These are phyloP conservation scores for Pythium phragmitis DNA, from an alignment of 352 stramenopile species.

Conservation along the genomic window DNA sequence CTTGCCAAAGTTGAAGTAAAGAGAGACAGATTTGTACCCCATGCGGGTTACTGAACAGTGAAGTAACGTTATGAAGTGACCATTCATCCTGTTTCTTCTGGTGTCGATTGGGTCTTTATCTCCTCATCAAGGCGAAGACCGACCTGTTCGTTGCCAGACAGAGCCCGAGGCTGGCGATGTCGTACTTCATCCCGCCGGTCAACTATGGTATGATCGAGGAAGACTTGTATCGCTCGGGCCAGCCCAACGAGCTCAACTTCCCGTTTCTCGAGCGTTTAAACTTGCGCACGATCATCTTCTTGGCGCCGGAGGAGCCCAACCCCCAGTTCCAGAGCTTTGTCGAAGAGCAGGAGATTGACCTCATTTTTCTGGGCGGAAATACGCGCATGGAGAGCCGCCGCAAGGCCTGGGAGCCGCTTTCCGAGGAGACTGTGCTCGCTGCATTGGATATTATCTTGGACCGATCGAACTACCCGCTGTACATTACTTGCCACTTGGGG, in stretches of 20 bases:
- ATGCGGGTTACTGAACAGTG: not conserved
- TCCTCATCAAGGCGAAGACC: not conserved
- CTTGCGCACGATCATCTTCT: slow-evolving; percentile 91
- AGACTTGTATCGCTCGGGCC: slow-evolving; percentile 88
- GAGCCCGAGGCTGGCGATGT: slow-evolving; percentile 48
- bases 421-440: slow-evolving; percentile 89
- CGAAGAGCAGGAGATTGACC: slow-evolving; percentile 89
- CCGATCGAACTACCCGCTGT: slow-evolving; percentile 87
- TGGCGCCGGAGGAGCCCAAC: slow-evolving; percentile 89
- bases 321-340: slow-evolving; percentile 89
- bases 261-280: slow-evolving; percentile 90
- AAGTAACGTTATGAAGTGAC: slow-evolving; percentile 30
- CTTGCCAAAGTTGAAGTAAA: slow-evolving; percentile 1
- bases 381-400: slow-evolving; percentile 86
- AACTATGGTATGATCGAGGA: slow-evolving; percentile 94
- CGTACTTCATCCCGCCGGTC: slow-evolving; percentile 91
- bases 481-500: slow-evolving; percentile 90
- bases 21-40: not conserved
- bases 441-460: slow-evolving; percentile 90
- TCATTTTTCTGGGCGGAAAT: slow-evolving; percentile 86
- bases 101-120: not conserved
- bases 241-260: slow-evolving; percentile 93
- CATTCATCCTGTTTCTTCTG: not conserved
- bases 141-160: too few species aligned
- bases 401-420: slow-evolving; percentile 86